Conservation (phyloP, 2,329 filamentous ascomycete species). For the Calonectria fujianensis region DNA sequence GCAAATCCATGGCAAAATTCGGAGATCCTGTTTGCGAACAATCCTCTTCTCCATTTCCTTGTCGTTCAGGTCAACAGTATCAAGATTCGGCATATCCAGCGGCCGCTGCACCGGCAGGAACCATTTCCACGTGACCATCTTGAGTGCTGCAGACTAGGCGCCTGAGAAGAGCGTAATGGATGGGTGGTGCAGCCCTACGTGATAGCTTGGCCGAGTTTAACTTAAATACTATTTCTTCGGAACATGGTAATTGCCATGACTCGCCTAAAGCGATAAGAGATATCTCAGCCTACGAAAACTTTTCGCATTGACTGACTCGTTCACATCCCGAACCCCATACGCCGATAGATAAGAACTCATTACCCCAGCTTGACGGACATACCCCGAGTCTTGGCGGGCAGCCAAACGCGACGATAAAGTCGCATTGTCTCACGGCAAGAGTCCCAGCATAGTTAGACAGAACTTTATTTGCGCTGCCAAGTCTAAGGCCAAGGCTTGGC, state of each 20-base stretch:
- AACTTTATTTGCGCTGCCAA: neutral
- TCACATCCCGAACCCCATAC: neutral
- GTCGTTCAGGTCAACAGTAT: conserved; percentile 50
- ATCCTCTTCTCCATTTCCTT: conserved; percentile 60
- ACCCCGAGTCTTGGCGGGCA: neutral
- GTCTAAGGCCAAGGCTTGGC: neutral
- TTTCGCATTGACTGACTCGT: neutral
- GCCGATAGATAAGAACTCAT: neutral
- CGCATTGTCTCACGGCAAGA: neutral
- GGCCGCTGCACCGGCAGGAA: conserved; percentile 6
- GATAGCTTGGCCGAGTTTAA: neutral
- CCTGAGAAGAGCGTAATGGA: neutral
- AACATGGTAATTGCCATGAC: neutral
- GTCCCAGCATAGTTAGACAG: neutral
- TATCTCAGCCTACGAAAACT: neutral
- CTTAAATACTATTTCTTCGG: neutral
- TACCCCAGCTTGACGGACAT: neutral
- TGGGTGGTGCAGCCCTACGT: neutral
- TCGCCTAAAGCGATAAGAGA: neutral
- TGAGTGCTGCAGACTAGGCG: neutral
- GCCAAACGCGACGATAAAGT: neutral
- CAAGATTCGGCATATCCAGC: conserved; percentile 7
- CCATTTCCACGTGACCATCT: conserved; percentile 8
- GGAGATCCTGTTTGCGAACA: conserved; percentile 58
- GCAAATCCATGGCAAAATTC: conserved; percentile 59